Evolutionary conservation across 345 rosid genomes (phyloP).

Genomic region (Salix exigua): DNA sequence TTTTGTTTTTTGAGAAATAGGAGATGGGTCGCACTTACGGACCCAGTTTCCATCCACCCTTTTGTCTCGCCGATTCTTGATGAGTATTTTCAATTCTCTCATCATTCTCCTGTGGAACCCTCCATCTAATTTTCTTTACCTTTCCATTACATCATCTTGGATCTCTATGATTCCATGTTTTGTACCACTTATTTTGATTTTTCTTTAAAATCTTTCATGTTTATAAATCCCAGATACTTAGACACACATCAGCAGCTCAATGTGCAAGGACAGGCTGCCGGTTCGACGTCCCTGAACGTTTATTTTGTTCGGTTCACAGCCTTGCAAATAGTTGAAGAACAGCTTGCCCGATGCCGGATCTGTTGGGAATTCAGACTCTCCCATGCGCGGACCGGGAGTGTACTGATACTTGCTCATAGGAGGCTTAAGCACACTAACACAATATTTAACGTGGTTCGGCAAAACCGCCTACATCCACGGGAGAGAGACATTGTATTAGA

Average conservation of each 20-base stretch:
- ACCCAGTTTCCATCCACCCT: neutral
- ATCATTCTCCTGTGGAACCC: conserved; percentile 63
- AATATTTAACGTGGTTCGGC: no score
- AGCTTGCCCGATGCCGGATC: no score
- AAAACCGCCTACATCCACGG: no score
- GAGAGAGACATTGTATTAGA: no score
- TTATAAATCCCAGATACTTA: neutral
- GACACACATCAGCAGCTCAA: neutral
- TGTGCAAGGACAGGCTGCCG: neutral
- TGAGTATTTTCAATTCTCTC: conserved; percentile 54
- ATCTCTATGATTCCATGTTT: neutral
- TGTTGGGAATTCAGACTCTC: no score
- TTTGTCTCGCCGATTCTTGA: conserved; percentile 16
- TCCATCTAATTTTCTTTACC: conserved; percentile 3
- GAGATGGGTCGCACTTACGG: conserved; percentile 14
- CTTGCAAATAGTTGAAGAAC: no score
- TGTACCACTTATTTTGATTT: neutral
- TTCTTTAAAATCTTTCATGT: neutral
- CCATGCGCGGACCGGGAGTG: no score
- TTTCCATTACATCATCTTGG: conserved; percentile 21
- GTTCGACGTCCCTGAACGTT: neutral
- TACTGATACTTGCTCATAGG: no score
- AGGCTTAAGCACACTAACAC: no score
- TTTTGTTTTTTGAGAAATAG: neutral
- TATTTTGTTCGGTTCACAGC: neutral